Percentiles rank a stretch among this genome's conserved stretches.
Conservation (phyloP, 805 yeast genomes). For the Pichia cephalocereana region DNA sequence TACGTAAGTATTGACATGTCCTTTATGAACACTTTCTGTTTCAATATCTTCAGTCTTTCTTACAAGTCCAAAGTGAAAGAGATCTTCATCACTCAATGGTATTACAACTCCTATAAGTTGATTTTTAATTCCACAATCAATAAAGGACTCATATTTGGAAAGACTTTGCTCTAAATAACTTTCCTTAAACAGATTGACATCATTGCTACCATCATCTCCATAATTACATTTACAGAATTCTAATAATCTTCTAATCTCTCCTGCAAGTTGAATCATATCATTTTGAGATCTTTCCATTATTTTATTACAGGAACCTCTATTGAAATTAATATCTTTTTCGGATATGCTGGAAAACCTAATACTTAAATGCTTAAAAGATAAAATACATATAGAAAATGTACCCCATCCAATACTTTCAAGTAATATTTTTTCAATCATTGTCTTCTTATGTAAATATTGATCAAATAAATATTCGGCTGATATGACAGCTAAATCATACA, state of each 20-base stretch:
- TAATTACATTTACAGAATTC: background rate
- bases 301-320: no score
- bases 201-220: background rate
- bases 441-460: background rate
- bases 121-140: background rate
- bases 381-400: conserved; percentile 1
- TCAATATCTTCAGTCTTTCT: no score
- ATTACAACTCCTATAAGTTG: background rate
- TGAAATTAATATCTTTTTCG: no score
- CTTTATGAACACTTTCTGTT: no score
- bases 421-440: background rate
- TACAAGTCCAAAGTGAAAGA: background rate
- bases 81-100: background rate
- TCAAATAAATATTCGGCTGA: conserved; percentile 4
- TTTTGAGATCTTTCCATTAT: background rate
- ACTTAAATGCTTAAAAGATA: conserved; percentile 1
- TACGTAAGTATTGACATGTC: no score
- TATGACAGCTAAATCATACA: conserved; percentile 14
- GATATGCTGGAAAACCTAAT: background rate
- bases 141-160: background rate
- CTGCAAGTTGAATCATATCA: background rate
- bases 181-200: background rate
- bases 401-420: conserved; percentile 1
- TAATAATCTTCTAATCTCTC: background rate
- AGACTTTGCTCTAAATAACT: background rate